Evolutionary conservation across 2,329 filamentous ascomycete species (phyloP).

Genomic region (Pseudocercospora eumusae): DNA sequence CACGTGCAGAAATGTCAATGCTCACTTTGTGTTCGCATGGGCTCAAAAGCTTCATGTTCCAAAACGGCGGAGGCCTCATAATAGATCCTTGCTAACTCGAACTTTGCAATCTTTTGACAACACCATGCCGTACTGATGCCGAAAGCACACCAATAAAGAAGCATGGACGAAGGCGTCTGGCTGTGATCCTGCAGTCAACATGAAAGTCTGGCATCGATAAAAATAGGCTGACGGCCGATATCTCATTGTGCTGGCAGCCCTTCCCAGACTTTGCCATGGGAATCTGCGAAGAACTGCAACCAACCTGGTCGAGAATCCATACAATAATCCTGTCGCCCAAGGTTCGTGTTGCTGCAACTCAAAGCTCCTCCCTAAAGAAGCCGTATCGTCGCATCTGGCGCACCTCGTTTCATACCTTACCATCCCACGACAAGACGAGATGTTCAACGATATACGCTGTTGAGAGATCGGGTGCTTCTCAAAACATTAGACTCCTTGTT

Average conservation of each 20-base stretch:
- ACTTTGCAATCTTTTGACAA: background rate
- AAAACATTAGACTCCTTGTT: background rate
- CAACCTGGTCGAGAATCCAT: constrained; percentile 10
- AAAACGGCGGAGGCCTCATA: background rate
- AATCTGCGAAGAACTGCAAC: background rate
- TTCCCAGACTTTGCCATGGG: background rate
- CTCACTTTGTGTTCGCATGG: constrained; percentile 2
- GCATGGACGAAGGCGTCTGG: background rate
- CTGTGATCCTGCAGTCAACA: background rate
- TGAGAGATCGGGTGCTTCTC: background rate
- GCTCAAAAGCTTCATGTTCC: background rate
- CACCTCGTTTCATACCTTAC: background rate
- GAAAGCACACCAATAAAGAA: background rate
- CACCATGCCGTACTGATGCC: constrained; percentile 1
- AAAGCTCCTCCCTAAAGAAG: constrained; percentile 1
- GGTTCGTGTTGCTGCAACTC: constrained; percentile 6
- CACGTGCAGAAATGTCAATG: background rate
- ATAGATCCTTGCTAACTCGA: constrained; percentile 1
- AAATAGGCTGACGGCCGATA: background rate
- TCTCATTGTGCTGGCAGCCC: background rate
- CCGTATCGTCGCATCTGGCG: constrained; percentile 3
- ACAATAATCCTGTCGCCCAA: background rate
- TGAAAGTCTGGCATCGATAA: background rate
- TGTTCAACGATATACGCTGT: background rate
- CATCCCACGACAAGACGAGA: background rate